Percentiles rank a stretch among this genome's conserved stretches.
These are phyloP conservation scores for Neofusicoccum cordaticola DNA, from an alignment of 2,329 filamentous ascomycete species.

Conservation along the genomic window DNA sequence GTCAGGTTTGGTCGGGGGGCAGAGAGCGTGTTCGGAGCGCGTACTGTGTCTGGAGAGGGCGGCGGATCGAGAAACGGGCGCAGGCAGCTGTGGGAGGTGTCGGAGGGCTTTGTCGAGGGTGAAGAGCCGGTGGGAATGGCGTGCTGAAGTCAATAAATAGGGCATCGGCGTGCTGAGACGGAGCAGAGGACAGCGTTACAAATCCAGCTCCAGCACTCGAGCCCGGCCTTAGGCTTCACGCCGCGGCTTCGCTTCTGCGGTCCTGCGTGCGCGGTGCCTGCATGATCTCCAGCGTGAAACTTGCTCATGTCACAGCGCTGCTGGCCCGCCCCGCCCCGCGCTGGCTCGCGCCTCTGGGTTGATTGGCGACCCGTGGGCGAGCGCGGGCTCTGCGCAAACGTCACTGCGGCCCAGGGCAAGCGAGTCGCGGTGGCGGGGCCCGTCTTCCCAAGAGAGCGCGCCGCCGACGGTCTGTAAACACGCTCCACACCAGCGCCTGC, in stretches of 20 bases:
- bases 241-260: constrained; percentile 3
- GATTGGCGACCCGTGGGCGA: not conserved
- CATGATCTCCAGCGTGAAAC: constrained; percentile 27
- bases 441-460: not conserved
- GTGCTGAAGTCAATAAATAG: constrained; percentile 11
- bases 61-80: not conserved
- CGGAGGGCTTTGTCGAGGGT: not conserved
- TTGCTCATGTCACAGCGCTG: constrained; percentile 28
- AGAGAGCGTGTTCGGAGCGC: not conserved
- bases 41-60: not conserved
- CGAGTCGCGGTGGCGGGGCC: not conserved
- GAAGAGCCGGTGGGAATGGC: not conserved
- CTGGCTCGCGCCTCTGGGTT: not conserved
- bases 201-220: not conserved
- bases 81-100: not conserved
- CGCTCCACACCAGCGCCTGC: constrained; percentile 1
- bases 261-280: not conserved
- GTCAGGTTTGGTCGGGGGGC: not conserved
- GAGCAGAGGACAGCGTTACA: constrained; percentile 4
- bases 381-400: not conserved
- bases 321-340: constrained; percentile 1
- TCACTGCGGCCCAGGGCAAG: constrained; percentile 4
- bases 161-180: not conserved
- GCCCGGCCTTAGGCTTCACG: not conserved
- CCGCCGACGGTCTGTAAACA: constrained; percentile 2